These are phyloP conservation scores for Aechmea fasciata DNA, from an alignment of 176 grass and related monocot genomes.

Conservation along the genomic window DNA sequence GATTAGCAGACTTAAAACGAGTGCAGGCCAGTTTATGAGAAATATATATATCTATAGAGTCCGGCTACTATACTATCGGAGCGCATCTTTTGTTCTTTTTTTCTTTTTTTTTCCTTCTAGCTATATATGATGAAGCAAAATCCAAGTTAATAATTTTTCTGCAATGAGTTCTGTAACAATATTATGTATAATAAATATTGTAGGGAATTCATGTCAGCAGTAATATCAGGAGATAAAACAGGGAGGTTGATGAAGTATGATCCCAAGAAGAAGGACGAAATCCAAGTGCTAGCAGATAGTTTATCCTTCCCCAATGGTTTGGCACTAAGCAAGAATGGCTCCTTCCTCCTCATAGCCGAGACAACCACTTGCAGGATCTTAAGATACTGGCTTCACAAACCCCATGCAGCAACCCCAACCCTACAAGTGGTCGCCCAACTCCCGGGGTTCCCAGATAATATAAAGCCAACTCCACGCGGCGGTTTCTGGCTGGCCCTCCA, in stretches of 20 bases:
- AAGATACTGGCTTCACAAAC: constrained; percentile 32
- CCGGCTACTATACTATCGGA: too few species aligned
- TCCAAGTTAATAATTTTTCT: background rate
- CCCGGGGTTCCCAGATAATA: constrained; percentile 47
- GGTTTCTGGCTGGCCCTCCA: constrained; percentile 30
- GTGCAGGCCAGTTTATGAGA: too few species aligned
- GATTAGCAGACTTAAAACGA: too few species aligned
- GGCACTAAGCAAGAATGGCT: constrained; percentile 38
- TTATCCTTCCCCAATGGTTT: constrained; percentile 59
- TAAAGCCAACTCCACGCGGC: constrained; percentile 14
- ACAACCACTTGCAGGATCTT: constrained; percentile 46
- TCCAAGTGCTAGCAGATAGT: constrained; percentile 34
- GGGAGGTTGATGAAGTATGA: constrained; percentile 59
- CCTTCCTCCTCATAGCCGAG: constrained; percentile 44
- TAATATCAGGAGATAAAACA: constrained; percentile 44
- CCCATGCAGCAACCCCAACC: background rate
- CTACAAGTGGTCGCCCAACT: constrained; percentile 30
- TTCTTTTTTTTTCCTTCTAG: too few species aligned
- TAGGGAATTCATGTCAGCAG: constrained; percentile 49
- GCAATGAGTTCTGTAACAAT: background rate
- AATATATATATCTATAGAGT: too few species aligned
- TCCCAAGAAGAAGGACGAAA: background rate
- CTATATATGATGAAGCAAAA: background rate
- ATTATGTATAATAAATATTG: background rate
- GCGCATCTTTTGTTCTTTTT: too few species aligned